Percentiles rank a stretch among this genome's conserved stretches.
Conservation (phyloP, 768 basidiomycete genomes). For the Rhodotorula sphaerocarpa region DNA sequence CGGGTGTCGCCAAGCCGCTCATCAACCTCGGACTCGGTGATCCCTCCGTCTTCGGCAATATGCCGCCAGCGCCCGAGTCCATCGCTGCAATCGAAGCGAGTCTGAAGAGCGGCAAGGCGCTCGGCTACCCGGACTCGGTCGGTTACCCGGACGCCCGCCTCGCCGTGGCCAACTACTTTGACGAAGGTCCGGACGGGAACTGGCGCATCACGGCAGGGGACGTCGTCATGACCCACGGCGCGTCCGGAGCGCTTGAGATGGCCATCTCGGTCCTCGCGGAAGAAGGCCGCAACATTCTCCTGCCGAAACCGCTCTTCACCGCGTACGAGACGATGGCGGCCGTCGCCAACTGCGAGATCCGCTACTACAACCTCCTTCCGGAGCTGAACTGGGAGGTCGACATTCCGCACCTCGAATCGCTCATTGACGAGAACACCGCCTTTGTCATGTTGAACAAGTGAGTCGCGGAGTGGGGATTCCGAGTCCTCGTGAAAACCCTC, state of each 20-base stretch:
- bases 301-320: constrained; percentile 44
- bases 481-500: background rate
- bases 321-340: constrained; percentile 43
- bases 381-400: constrained; percentile 44
- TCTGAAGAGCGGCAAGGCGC: constrained; percentile 34
- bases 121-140: constrained; percentile 42
- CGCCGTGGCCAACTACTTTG: constrained; percentile 44
- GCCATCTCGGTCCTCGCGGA: constrained; percentile 38
- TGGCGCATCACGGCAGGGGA: constrained; percentile 22
- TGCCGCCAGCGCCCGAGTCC: constrained; percentile 40
- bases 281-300: constrained; percentile 41
- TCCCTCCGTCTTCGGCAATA: constrained; percentile 43
- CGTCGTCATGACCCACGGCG: constrained; percentile 42
- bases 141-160: constrained; percentile 41
- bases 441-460: constrained; percentile 42
- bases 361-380: constrained; percentile 43
- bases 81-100: constrained; percentile 39
- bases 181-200: constrained; percentile 40
- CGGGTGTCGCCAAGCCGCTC: constrained; percentile 36
- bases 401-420: constrained; percentile 40
- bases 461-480: too few relatives aligned
- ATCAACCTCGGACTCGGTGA: constrained; percentile 46
- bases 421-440: constrained; percentile 43
- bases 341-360: constrained; percentile 39
- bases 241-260: constrained; percentile 43